Base-by-base conservation (phyloP, 352 stramenopile genomes). In the Pythium phragmiticola region DNA sequence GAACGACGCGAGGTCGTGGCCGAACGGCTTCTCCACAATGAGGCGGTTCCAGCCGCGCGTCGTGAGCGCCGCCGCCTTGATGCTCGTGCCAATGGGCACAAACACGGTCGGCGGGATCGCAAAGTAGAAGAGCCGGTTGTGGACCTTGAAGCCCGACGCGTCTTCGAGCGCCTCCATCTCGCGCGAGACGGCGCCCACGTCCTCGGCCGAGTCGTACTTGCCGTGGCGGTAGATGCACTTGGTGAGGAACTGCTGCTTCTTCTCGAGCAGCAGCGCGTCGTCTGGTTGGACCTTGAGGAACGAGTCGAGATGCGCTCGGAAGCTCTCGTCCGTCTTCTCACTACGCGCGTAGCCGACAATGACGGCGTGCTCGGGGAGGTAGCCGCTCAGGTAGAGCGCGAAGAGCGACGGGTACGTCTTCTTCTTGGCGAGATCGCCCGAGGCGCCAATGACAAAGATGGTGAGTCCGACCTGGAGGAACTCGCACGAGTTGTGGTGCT, bases 11-110 rank as follows among this genome's bases (percentile, higher is more conserved):
- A 97, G 81, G 75, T 99, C 97, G 51, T 95, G 86, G 51, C 98
- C 97, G 73, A 99, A 99, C 0, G 98, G 97, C 74, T 99, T 99
- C 77, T 99, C 97, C 6, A 99, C 86, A 50, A 99, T 97, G 23
- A 99, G 84, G 23, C 97, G 82, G 57, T 96, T 98, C 89, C 95
- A 99, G 43, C 95, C 96, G 37, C 68, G 85, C 43, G 73, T 74
- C n/a, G 90, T 85, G 42, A 98, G 88, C 36, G 81, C 90, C 36
- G 82, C 78, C 67, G 88, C 82, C 73, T 97, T 97, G 65, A 99
- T 98, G 49, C 92, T 95, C 41, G 83, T 88, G 39, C 83, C 93
- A 23, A 97, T 96, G 33, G 95, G 88, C 39, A 95, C 92, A 76
- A 99, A 99, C 4, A 99, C 94, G 66, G 92, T 98, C 13, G 96